Percentiles rank a stretch among this genome's conserved stretches.
These are phyloP conservation scores for Kandelia obovata DNA, from an alignment of 345 rosid species.

Conservation along the genomic window DNA sequence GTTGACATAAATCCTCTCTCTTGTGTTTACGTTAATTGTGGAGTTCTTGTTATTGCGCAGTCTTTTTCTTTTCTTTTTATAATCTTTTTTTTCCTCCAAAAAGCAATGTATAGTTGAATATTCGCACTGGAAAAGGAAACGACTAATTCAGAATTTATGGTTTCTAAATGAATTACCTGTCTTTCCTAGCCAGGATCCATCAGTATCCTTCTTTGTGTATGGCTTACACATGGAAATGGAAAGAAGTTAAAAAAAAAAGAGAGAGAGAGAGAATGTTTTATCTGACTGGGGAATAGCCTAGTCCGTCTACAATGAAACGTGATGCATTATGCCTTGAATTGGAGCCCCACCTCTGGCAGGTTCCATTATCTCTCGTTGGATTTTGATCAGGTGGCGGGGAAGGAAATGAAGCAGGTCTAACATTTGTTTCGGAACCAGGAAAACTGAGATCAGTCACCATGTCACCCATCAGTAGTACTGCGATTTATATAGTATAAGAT, in stretches of 20 bases:
- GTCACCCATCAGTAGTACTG: constrained; percentile 42
- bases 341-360: constrained; percentile 13
- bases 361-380: not conserved
- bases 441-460: constrained; percentile 74
- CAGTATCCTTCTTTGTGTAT: too few relatives aligned
- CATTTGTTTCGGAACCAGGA: constrained; percentile 25
- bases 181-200: too few relatives aligned
- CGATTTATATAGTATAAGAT: too few relatives aligned
- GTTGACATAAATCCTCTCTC: too few relatives aligned
- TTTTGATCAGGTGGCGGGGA: not conserved
- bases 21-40: too few relatives aligned
- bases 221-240: not conserved
- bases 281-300: not conserved
- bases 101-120: too few relatives aligned
- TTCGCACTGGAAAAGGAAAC: too few relatives aligned
- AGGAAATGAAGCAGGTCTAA: not conserved
- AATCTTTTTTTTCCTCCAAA: too few relatives aligned
- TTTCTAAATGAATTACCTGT: too few relatives aligned
- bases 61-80: too few relatives aligned
- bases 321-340: constrained; percentile 10
- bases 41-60: too few relatives aligned
- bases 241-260: not conserved
- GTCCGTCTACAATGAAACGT: constrained; percentile 10
- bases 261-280: not conserved
- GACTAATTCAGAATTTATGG: too few relatives aligned